Evolutionary conservation across 768 basidiomycete genomes (phyloP).

Genomic region (Arthromyces matolae): DNA sequence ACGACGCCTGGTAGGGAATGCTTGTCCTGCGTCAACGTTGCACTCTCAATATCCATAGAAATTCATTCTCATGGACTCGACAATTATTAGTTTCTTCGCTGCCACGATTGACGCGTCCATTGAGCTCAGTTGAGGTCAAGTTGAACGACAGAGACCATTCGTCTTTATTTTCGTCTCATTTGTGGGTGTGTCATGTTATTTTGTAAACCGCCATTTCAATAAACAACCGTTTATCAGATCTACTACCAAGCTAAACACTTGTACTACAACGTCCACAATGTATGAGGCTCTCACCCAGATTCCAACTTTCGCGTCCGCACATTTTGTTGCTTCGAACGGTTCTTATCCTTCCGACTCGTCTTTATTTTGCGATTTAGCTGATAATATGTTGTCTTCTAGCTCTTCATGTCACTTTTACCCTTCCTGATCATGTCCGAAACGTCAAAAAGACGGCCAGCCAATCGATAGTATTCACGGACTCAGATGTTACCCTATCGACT

Average conservation of each 20-base stretch:
- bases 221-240: background rate
- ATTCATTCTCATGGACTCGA: too few species aligned
- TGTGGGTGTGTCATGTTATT: background rate
- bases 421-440: slow-evolving; percentile 50
- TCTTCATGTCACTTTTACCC: slow-evolving; percentile 42
- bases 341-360: slow-evolving; percentile 1
- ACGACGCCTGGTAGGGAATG: too few species aligned
- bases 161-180: too few species aligned
- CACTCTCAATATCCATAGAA: too few species aligned
- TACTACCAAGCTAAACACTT: background rate
- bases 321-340: slow-evolving; percentile 27
- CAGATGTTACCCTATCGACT: slow-evolving; percentile 18
- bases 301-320: slow-evolving; percentile 33
- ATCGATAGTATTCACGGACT: slow-evolving; percentile 27
- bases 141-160: background rate
- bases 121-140: background rate
- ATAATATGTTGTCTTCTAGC: slow-evolving; percentile 22
- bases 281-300: slow-evolving; percentile 40
- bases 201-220: background rate
- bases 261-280: slow-evolving; percentile 18
- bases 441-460: slow-evolving; percentile 42
- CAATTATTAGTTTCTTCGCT: too few species aligned
- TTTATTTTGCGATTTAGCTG: background rate
- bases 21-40: too few species aligned
- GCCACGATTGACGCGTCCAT: too few species aligned